Conservation (phyloP, 2,329 filamentous ascomycete genomes). For the Calonectria hongkongensis region DNA sequence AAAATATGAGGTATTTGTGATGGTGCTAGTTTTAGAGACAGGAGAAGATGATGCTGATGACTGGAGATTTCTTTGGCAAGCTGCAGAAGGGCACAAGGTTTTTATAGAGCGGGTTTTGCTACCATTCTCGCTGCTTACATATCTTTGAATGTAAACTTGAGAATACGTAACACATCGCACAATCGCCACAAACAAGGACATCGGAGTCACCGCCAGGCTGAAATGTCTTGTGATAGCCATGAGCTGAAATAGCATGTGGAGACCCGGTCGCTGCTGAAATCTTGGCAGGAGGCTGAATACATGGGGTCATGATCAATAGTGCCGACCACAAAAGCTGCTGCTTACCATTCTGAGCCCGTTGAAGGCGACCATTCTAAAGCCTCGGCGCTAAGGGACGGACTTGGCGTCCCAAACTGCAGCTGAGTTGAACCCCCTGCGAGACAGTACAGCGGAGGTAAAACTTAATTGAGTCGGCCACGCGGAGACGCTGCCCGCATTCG, state of each 20-base stretch:
- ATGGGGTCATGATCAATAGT: conserved; percentile 2
- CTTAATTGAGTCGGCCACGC: not conserved
- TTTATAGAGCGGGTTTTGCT: not conserved
- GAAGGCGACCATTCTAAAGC: not conserved
- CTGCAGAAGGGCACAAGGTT: not conserved
- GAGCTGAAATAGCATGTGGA: not conserved
- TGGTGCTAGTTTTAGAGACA: not conserved
- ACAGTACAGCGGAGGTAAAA: not conserved
- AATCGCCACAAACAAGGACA: not conserved
- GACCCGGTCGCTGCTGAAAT: not conserved
- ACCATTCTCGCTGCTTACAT: not conserved
- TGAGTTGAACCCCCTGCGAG: not conserved
- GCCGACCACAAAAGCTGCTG: not conserved
- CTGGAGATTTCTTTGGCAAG: not conserved
- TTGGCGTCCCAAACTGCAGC: not conserved
- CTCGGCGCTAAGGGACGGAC: not conserved
- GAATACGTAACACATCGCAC: not conserved
- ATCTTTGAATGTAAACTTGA: not conserved
- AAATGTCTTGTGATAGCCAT: not conserved
- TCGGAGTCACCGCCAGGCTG: not conserved
- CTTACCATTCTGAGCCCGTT: not conserved
- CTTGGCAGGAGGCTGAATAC: not conserved
- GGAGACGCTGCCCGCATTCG: not conserved
- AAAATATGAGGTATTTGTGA: not conserved
- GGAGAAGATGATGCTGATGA: not conserved